Evolutionary conservation across 176 grass and related monocot genomes (phyloP).

Genomic region (Ananas comosus): DNA sequence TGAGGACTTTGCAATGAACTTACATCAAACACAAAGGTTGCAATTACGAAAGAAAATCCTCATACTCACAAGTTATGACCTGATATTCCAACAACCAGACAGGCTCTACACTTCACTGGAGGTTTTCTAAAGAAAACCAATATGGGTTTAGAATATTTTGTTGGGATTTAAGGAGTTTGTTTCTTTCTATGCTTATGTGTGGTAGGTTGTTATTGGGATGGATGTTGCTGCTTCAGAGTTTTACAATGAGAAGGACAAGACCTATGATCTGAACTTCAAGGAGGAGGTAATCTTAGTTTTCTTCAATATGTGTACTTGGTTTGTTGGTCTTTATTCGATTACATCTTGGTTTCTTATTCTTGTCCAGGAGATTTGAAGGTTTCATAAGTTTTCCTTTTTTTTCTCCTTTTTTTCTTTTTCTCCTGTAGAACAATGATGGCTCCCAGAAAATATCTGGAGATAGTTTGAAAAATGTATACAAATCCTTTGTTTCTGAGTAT

Average conservation of each 20-base stretch:
- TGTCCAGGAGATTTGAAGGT: neutral
- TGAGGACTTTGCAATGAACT: too few relatives aligned
- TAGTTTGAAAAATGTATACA: slow-evolving; percentile 94
- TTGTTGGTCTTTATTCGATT: neutral
- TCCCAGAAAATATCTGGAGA: slow-evolving; percentile 95
- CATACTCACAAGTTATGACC: too few relatives aligned
- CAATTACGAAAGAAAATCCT: too few relatives aligned
- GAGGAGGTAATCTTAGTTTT: slow-evolving; percentile 45
- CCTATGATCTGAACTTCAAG: slow-evolving; percentile 96
- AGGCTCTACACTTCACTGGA: too few relatives aligned
- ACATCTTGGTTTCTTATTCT: neutral
- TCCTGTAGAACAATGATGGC: slow-evolving; percentile 79
- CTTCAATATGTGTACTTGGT: neutral
- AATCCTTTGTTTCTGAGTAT: slow-evolving; percentile 76
- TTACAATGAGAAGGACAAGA: slow-evolving; percentile 76
- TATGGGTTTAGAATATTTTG: neutral
- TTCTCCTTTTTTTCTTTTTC: neutral
- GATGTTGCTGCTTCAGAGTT: slow-evolving; percentile 99
- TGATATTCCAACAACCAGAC: too few relatives aligned
- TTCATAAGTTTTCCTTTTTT: neutral
- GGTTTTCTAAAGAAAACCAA: too few relatives aligned
- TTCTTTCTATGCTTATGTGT: neutral
- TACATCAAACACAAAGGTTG: too few relatives aligned
- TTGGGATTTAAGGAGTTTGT: neutral
- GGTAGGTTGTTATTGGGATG: slow-evolving; percentile 94